A percentile compares a stretch with the other conserved stretches of the same genome.
phyloP scores from a whole-genome alignment of 2,329 filamentous ascomycete species.

The Botrytis hyacinthi region DNA sequence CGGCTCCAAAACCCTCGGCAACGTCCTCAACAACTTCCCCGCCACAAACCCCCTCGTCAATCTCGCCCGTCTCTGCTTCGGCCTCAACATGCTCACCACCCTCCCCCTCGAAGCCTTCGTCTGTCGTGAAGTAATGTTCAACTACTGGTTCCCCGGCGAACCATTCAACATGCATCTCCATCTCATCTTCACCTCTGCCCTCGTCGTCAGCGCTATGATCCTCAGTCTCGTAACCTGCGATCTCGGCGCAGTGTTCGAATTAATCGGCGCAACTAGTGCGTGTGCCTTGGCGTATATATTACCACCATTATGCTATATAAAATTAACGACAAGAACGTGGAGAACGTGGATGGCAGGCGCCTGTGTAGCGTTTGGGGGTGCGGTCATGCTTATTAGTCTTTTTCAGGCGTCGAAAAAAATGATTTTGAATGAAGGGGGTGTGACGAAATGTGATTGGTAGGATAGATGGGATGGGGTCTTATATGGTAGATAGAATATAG shows the following conservation, averaged over 20 bases:
- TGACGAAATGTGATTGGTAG: conserved; percentile 30
- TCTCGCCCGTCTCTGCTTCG: conserved; percentile 90
- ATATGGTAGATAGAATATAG: background rate
- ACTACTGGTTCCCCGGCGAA: conserved; percentile 64
- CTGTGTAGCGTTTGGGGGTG: conserved; percentile 73
- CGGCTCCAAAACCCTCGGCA: conserved; percentile 86
- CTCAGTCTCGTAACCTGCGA: conserved; percentile 87
- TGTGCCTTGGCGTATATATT: conserved; percentile 93
- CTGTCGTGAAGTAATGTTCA: conserved; percentile 93
- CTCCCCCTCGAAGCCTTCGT: conserved; percentile 96
- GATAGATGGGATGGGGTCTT: background rate
- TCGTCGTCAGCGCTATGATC: conserved; percentile 76
- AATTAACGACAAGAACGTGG: conserved; percentile 75
- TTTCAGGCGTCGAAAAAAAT: conserved; percentile 72
- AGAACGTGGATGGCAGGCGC: conserved; percentile 70
- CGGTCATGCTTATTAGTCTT: conserved; percentile 78
- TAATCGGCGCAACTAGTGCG: conserved; percentile 92
- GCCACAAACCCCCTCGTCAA: conserved; percentile 90
- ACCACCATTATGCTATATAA: conserved; percentile 92
- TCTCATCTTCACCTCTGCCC: conserved; percentile 76
- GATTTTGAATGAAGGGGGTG: conserved; percentile 36
- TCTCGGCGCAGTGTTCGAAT: conserved; percentile 88
- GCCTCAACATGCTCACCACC: conserved; percentile 97
- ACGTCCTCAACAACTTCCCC: conserved; percentile 97
- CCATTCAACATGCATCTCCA: conserved; percentile 78